Percentiles rank a stretch among this genome's conserved stretches.
phyloP scores from a whole-genome alignment of 495 filamentous ascomycete genomes.

The Aspergillus ostianus region DNA sequence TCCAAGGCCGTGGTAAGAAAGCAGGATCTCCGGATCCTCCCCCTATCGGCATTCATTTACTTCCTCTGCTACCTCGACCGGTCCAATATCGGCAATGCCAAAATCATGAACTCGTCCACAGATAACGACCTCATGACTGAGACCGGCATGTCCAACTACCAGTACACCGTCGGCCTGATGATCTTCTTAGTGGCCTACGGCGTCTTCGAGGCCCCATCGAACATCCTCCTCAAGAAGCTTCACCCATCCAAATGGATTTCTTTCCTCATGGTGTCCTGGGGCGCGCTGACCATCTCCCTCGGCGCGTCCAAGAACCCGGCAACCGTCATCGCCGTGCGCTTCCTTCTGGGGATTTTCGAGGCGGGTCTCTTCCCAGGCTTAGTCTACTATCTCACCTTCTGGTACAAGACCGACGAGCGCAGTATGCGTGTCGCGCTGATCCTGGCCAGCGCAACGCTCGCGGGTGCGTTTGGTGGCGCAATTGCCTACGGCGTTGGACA shows the following conservation, averaged over 20 bases:
- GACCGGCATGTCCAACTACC: conserved; percentile 57
- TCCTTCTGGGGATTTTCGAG: conserved; percentile 57
- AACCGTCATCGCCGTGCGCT: conserved; percentile 58
- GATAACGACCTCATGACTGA: conserved; percentile 61
- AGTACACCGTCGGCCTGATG: conserved; percentile 68
- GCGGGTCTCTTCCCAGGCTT: conserved; percentile 66
- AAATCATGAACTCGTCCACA: conserved; percentile 58
- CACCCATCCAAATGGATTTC: conserved; percentile 63
- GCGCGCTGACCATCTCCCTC: conserved; percentile 61
- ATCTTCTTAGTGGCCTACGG: conserved; percentile 70
- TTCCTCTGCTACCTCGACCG: conserved; percentile 67
- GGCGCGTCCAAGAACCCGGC: conserved; percentile 54
- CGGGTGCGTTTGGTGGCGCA: conserved; percentile 69
- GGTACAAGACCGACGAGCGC: conserved; percentile 66
- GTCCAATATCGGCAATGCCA: conserved; percentile 68
- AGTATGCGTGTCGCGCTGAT: conserved; percentile 66
- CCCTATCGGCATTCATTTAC: conserved; percentile 60
- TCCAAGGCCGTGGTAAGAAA: conserved; percentile 49
- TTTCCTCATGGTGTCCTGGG: conserved; percentile 68
- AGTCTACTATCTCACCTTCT: conserved; percentile 71
- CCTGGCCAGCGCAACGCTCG: conserved; percentile 64
- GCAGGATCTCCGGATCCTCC: conserved; percentile 62
- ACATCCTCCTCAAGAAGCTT: conserved; percentile 67
- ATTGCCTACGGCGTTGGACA: conserved; percentile 65
- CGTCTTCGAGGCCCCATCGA: conserved; percentile 67